These are phyloP conservation scores for Sequoiadendron giganteum DNA, from an alignment of 75 land plant species.

Conservation along the genomic window DNA sequence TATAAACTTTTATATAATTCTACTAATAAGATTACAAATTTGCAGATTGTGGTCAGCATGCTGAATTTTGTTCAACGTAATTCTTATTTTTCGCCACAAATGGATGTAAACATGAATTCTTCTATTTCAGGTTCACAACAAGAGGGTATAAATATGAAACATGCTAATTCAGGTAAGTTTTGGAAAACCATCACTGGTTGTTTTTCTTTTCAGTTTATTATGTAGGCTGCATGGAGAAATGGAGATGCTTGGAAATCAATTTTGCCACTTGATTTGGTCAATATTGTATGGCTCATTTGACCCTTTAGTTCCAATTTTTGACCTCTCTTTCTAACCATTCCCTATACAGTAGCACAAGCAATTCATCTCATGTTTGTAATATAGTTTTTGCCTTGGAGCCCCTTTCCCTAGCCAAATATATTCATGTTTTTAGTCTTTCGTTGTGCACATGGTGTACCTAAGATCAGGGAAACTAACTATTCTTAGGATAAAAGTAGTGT, in stretches of 20 bases:
- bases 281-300: background rate
- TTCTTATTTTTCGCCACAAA: slow-evolving; percentile 16
- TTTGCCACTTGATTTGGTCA: too few species aligned
- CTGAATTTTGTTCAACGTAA: slow-evolving; percentile 52
- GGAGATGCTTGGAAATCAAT: background rate
- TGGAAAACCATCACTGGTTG: slow-evolving; percentile 2
- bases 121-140: slow-evolving; percentile 10
- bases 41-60: slow-evolving; percentile 58
- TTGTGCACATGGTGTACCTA: too few species aligned
- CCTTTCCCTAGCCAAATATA: background rate
- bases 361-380: background rate
- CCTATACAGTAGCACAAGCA: background rate
- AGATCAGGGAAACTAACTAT: background rate
- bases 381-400: background rate
- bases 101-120: slow-evolving; percentile 24
- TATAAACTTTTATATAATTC: background rate
- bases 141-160: background rate
- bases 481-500: background rate
- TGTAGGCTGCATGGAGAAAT: background rate
- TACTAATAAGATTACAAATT: background rate
- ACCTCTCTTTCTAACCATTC: background rate
- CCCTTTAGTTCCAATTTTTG: background rate
- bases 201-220: background rate
- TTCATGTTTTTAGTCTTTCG: background rate
- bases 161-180: background rate